Base-by-base conservation (phyloP, 768 basidiomycete species). In the Auricularia sp. region DNA sequence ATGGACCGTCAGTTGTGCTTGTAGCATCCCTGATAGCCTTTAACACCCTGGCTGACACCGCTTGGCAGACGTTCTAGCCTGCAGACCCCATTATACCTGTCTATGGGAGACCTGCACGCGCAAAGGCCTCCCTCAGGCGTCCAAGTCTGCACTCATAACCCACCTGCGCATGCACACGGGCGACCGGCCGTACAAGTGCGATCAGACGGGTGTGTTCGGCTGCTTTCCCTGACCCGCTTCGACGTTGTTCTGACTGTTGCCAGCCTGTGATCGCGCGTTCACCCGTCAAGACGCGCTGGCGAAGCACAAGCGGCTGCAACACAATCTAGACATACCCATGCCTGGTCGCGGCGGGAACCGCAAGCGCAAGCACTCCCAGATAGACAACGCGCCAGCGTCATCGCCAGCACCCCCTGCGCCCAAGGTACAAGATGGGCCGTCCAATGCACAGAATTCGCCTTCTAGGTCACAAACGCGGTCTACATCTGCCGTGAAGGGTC, bases 241-340 rank as follows among this genome's bases (percentile, higher is more conserved):
- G 35, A 33, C 51, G 63, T 29, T 7, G 7, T 42, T 42, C 39
- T 42, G 39, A 42, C 39, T 42, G 39, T 42, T 42, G 39, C 39
- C 70, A 95, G 94, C 94, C 77, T 98, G 95, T 72, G 91, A 92
- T 79, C 94, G 93, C 70, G 88, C 91, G 0, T 98, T 98, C 75
- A 94, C 93, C 8, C 92, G 94, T 53, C 93, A 93, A 1, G 94
- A 97, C 75, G 93, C 94, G 8, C 84, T 96, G 21, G 70, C 71
- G 12, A 47, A 42, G 18, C 60, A 34, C 29, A 88, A 93, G 84
- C 87, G 92, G 33, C 84, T 90, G 36, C 90, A 94, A 70, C 90
- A 93, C 75, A 87, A 88, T 69, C 85, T 90, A 71, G 80, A 80
- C 1, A 86, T 88, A 0, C 88, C 90, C 0, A 79, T 84, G 1